Conservation (phyloP, 108 stramenopile species). For the Cyclotella atomus region DNA sequence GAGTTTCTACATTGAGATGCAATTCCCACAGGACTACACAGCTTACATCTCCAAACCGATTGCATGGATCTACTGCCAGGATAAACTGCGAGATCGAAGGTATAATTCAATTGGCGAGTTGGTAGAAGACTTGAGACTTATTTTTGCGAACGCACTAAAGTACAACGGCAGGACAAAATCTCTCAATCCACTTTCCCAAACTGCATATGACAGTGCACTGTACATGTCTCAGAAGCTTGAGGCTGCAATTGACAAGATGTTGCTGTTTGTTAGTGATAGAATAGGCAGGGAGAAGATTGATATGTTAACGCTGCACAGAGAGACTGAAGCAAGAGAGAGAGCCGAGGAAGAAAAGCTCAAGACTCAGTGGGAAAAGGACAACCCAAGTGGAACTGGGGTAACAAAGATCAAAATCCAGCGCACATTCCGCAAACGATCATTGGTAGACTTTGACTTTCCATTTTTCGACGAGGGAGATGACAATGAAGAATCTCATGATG, state of each 20-base stretch:
- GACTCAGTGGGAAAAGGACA: constrained; percentile 61
- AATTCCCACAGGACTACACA: constrained; percentile 78
- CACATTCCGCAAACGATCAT: constrained; percentile 49
- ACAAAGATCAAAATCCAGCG: constrained; percentile 32
- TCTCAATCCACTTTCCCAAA: constrained; percentile 63
- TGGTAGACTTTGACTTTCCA: constrained; percentile 82
- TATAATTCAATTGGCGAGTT: constrained; percentile 74
- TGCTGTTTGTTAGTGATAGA: constrained; percentile 77
- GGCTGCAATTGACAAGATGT: constrained; percentile 76
- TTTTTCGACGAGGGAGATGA: constrained; percentile 86
- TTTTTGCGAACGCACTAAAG: constrained; percentile 86
- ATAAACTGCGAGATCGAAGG: constrained; percentile 67
- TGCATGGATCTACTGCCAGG: constrained; percentile 76
- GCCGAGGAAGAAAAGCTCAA: constrained; percentile 78
- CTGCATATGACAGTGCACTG: constrained; percentile 72
- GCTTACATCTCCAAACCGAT: constrained; percentile 86
- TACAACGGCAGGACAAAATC: constrained; percentile 69
- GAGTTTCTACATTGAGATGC: constrained; percentile 69
- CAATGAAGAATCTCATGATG: constrained; percentile 71
- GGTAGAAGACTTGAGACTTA: constrained; percentile 78
- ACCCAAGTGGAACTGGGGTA: constrained; percentile 38
- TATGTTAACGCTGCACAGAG: constrained; percentile 69
- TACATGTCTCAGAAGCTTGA: constrained; percentile 84
- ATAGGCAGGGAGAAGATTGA: constrained; percentile 82
- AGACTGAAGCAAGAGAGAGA: constrained; percentile 76